Evolutionary conservation across 2,329 filamentous ascomycete genomes (phyloP).

Genomic region (Curvularia sp.): DNA sequence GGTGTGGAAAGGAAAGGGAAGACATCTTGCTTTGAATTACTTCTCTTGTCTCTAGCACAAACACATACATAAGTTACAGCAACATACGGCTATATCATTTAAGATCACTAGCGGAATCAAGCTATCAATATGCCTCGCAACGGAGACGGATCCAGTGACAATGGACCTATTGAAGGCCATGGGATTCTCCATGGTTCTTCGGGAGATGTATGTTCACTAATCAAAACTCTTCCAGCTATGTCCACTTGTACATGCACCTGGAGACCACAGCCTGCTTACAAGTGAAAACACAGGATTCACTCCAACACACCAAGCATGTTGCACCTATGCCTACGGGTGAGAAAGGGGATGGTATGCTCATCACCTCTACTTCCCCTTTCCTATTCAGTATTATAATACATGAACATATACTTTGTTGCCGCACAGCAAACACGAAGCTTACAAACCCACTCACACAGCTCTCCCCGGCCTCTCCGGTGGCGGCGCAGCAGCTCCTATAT

Average conservation of each 20-base stretch:
- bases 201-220: conserved; percentile 41
- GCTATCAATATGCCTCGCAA: conserved; percentile 49
- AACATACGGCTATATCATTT: neutral
- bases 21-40: neutral
- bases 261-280: neutral
- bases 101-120: neutral
- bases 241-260: neutral
- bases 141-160: conserved; percentile 52
- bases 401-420: neutral
- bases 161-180: conserved; percentile 50
- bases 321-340: conserved; percentile 46
- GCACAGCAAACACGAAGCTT: neutral
- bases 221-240: too few relatives aligned
- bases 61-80: neutral
- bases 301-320: conserved; percentile 48
- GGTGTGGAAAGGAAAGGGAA: neutral
- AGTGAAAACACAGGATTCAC: conserved; percentile 23
- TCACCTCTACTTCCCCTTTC: neutral
- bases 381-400: neutral
- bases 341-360: conserved; percentile 45
- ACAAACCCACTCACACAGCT: conserved; percentile 4
- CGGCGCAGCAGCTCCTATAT: conserved; percentile 17
- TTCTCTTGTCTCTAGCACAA: neutral
- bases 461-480: conserved; percentile 22
- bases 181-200: conserved; percentile 50